A percentile compares a stretch with the other conserved stretches of the same genome.
phyloP scores from a whole-genome alignment of 345 rosid genomes.

The Moricandia moricandioides region DNA sequence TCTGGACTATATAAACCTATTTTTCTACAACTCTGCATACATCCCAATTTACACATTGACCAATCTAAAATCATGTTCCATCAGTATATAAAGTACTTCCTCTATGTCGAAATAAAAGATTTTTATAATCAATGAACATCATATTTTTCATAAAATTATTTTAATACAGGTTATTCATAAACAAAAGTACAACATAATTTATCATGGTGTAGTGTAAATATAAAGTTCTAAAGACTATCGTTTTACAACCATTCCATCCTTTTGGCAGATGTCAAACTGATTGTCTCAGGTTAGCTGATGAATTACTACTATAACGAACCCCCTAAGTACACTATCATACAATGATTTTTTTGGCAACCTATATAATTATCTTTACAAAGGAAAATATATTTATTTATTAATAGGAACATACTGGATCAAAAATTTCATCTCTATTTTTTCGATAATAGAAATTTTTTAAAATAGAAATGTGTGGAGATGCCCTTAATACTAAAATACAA shows the following conservation, averaged over 20 bases:
- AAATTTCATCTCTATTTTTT: no score
- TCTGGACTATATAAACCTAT: neutral
- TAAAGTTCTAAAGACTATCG: neutral
- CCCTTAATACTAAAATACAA: neutral
- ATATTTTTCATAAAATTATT: neutral
- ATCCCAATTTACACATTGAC: neutral
- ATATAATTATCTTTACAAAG: neutral
- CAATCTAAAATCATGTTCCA: neutral
- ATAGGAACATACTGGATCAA: no score
- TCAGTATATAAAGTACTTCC: neutral
- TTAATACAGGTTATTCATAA: neutral
- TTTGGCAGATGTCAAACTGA: slow-evolving; percentile 7
- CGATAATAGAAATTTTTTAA: no score
- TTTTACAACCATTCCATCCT: neutral
- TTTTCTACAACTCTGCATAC: neutral
- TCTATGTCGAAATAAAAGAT: neutral
- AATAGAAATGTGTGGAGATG: no score
- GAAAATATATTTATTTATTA: no score
- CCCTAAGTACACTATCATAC: neutral
- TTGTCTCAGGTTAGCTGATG: neutral
- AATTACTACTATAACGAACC: neutral
- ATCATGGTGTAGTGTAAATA: neutral
- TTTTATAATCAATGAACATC: neutral
- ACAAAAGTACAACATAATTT: neutral
- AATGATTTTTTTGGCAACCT: neutral